A percentile compares a stretch with the other conserved stretches of the same genome.
These are phyloP conservation scores for Paxillus involutus DNA, from an alignment of 768 basidiomycete genomes.

Conservation along the genomic window DNA sequence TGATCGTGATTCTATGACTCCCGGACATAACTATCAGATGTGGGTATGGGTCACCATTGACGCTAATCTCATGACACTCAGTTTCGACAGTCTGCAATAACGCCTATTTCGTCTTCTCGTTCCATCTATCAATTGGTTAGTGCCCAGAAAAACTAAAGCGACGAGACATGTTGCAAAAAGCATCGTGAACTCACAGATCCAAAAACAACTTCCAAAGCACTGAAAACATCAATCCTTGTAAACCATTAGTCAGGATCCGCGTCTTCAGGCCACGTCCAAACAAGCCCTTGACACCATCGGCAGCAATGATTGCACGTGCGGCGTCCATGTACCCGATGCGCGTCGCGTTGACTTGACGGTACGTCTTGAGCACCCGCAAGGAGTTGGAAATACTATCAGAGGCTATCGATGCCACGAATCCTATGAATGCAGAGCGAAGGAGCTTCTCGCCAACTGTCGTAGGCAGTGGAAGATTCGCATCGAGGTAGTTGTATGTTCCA, in stretches of 20 bases:
- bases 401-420: constrained; percentile 81
- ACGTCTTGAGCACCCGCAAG: constrained; percentile 92
- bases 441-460: constrained; percentile 58
- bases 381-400: constrained; percentile 90
- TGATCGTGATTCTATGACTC: neutral
- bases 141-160: neutral
- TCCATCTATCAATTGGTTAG: constrained; percentile 29
- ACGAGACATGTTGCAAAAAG: neutral
- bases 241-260: constrained; percentile 83
- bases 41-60: neutral
- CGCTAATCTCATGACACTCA: neutral
- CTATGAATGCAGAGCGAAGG: constrained; percentile 83
- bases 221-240: constrained; percentile 90
- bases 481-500: constrained; percentile 80
- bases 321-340: constrained; percentile 79
- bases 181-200: constrained; percentile 65
- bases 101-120: constrained; percentile 27
- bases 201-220: constrained; percentile 89
- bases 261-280: constrained; percentile 91
- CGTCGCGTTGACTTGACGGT: constrained; percentile 85
- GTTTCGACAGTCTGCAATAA: neutral
- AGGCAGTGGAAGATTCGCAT: constrained; percentile 57
- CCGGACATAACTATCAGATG: neutral
- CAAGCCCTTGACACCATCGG: constrained; percentile 76
- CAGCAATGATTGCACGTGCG: constrained; percentile 70